These are phyloP conservation scores for Termitomyces sp. DNA, from an alignment of 768 basidiomycete species.

Conservation along the genomic window DNA sequence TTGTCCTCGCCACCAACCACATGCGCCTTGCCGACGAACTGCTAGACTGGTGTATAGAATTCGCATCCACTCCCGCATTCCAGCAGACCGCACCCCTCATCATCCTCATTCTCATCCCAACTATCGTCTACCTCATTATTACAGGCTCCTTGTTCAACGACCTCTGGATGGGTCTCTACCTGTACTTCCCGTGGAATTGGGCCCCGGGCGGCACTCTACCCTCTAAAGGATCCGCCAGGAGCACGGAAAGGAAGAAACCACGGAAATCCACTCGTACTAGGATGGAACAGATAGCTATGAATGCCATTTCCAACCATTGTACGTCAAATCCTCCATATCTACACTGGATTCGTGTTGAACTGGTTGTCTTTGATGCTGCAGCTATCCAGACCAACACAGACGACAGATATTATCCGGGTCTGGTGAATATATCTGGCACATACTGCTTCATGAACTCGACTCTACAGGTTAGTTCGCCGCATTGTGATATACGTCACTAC, in stretches of 20 bases:
- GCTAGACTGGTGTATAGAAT: constrained; percentile 31
- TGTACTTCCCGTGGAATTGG: constrained; percentile 63
- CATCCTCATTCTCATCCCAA: constrained; percentile 48
- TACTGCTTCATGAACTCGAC: constrained; percentile 99
- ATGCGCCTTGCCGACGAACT: constrained; percentile 40
- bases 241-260: constrained; percentile 36
- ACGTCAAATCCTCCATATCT: neutral
- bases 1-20: constrained; percentile 20
- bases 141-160: constrained; percentile 24
- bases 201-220: constrained; percentile 19
- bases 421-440: constrained; percentile 93
- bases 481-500: constrained; percentile 12
- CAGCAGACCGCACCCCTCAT: constrained; percentile 55
- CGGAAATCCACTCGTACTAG: constrained; percentile 48
- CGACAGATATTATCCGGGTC: constrained; percentile 72
- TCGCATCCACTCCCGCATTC: constrained; percentile 35
- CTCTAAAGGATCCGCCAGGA: constrained; percentile 11
- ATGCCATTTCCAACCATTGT: constrained; percentile 25
- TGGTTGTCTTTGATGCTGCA: neutral
- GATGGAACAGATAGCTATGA: constrained; percentile 50
- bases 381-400: constrained; percentile 15
- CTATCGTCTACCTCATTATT: constrained; percentile 39
- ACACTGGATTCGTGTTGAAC: neutral
- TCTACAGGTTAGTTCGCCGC: constrained; percentile 53
- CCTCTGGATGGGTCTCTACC: constrained; percentile 50